Evolutionary conservation across 139 green algal species (phyloP).

Genomic region (Chlamydomonas schloesseri): DNA sequence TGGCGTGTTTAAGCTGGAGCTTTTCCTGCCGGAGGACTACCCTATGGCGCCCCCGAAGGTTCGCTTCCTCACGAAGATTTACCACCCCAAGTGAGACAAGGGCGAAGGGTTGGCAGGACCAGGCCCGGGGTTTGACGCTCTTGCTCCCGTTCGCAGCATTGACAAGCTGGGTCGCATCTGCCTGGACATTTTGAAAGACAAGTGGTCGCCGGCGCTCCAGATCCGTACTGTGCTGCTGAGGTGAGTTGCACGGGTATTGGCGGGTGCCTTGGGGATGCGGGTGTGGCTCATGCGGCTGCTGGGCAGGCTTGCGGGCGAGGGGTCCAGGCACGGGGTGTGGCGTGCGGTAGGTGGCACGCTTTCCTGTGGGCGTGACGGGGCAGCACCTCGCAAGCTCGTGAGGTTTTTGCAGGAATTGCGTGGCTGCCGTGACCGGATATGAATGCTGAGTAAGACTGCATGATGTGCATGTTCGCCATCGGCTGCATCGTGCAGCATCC

Average conservation of each 20-base stretch:
- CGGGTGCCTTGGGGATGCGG: background rate
- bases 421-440: too few relatives aligned
- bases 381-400: too few relatives aligned
- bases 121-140: too few relatives aligned
- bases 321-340: too few relatives aligned
- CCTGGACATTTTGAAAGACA: constrained; percentile 99
- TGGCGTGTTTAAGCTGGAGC: constrained; percentile 97
- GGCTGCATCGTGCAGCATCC: constrained; percentile 95
- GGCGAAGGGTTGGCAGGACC: too few relatives aligned
- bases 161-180: constrained; percentile 99
- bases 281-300: too few relatives aligned
- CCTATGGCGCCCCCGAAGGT: constrained; percentile 99
- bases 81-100: constrained; percentile 91
- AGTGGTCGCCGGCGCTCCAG: constrained; percentile 98
- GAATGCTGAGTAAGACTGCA: too few relatives aligned
- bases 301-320: too few relatives aligned
- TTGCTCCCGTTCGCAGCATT: constrained; percentile 62
- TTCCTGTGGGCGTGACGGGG: too few relatives aligned
- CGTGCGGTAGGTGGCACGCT: too few relatives aligned
- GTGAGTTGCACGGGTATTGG: constrained; percentile 29
- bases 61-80: constrained; percentile 98
- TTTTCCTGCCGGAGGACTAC: constrained; percentile 99
- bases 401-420: too few relatives aligned
- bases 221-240: constrained; percentile 98
- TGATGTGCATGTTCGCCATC: too few relatives aligned